Conservation (phyloP, 352 stramenopile genomes). For the Phytophthora capsici region DNA sequence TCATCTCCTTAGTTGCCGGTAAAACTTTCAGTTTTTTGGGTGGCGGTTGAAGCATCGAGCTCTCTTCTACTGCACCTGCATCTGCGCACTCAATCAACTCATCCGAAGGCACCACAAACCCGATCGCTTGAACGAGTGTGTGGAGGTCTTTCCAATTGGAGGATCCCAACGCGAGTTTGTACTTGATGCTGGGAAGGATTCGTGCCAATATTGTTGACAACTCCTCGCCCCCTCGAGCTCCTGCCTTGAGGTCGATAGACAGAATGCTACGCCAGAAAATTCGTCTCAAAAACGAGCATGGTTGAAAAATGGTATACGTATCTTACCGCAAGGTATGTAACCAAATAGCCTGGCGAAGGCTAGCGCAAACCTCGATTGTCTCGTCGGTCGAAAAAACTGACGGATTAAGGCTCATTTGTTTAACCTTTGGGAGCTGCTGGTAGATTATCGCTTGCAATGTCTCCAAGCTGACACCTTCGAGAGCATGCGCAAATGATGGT, state of each 20-base stretch:
- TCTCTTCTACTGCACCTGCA: constrained; percentile 7
- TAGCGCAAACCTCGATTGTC: constrained; percentile 61
- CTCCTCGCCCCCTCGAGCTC: constrained; percentile 7
- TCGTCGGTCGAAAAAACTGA: constrained; percentile 45
- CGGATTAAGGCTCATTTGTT: constrained; percentile 55
- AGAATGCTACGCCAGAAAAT: constrained; percentile 21
- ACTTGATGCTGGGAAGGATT: constrained; percentile 42
- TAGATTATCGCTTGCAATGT: constrained; percentile 52
- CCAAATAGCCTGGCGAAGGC: constrained; percentile 66
- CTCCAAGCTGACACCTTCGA: constrained; percentile 48
- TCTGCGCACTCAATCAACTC: not conserved
- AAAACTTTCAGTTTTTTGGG: constrained; percentile 36
- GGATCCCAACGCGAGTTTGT: constrained; percentile 47
- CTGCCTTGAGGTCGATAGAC: constrained; percentile 25
- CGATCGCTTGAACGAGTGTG: constrained; percentile 21
- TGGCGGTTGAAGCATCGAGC: constrained; percentile 6
- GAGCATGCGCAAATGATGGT: constrained; percentile 29
- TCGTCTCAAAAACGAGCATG: too few relatives aligned
- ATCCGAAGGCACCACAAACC: not conserved
- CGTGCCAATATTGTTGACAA: constrained; percentile 25
- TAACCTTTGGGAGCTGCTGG: constrained; percentile 50
- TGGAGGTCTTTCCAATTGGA: constrained; percentile 50
- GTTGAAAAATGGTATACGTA: not conserved
- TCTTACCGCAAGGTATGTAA: constrained; percentile 68
- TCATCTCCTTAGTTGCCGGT: constrained; percentile 15